These are phyloP conservation scores for Podaxis mareebaensis DNA, from an alignment of 768 basidiomycete species.

Conservation along the genomic window DNA sequence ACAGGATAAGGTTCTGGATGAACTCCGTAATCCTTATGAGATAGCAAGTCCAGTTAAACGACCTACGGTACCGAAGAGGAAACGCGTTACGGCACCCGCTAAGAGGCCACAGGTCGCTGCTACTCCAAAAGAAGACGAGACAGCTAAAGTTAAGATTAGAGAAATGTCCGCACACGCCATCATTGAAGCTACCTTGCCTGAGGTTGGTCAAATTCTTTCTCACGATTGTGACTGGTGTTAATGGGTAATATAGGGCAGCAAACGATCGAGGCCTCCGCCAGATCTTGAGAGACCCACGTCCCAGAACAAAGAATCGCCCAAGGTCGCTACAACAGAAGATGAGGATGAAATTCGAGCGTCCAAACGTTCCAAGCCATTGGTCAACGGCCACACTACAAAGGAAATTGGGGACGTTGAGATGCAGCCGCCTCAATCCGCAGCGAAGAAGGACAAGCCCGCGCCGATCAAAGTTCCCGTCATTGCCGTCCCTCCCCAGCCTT, in stretches of 20 bases:
- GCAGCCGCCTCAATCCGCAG: conserved; percentile 17
- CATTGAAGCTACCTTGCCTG: conserved; percentile 78
- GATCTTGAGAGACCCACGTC: conserved; percentile 42
- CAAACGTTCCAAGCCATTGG: conserved; percentile 51
- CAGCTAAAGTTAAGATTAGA: conserved; percentile 29
- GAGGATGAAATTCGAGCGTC: conserved; percentile 29
- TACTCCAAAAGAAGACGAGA: conserved; percentile 26
- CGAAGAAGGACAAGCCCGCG: conserved; percentile 17
- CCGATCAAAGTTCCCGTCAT: conserved; percentile 5
- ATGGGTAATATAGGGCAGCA: conserved; percentile 58
- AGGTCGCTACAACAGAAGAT: conserved; percentile 22
- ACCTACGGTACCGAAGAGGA: conserved; percentile 44
- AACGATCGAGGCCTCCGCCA: conserved; percentile 72
- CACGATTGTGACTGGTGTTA: conserved; percentile 10
- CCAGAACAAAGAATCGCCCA: neutral
- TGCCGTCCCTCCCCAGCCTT: conserved; percentile 1
- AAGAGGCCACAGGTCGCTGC: conserved; percentile 29
- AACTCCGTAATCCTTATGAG: conserved; percentile 80
- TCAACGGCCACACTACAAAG: conserved; percentile 31
- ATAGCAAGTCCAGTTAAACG: conserved; percentile 62
- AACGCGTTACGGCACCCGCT: conserved; percentile 43
- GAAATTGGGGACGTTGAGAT: conserved; percentile 33
- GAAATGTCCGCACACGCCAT: conserved; percentile 61
- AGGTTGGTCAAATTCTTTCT: conserved; percentile 40
- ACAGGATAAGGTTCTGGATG: conserved; percentile 39